Evolutionary conservation across 179 eudicot species (phyloP).

Genomic region (Carnegiea gigantea): DNA sequence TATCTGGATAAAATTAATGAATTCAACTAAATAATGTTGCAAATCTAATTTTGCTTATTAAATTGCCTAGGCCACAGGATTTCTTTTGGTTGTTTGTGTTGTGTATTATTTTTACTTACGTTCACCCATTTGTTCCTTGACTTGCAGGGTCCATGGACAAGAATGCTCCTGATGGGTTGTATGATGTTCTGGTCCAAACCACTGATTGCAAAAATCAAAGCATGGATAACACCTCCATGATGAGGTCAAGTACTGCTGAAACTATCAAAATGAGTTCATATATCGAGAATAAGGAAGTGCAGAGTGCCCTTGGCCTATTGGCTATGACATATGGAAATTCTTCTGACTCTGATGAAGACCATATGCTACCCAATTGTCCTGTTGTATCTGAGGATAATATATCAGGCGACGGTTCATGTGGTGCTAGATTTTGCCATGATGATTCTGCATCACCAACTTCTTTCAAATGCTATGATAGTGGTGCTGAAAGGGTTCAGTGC

Average conservation of each 20-base stretch:
- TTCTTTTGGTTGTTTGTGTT: background rate
- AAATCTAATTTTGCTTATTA: background rate
- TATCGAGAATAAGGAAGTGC: conserved; percentile 31
- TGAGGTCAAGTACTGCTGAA: conserved; percentile 24
- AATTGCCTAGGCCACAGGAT: background rate
- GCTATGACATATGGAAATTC: conserved; percentile 84
- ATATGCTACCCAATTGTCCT: conserved; percentile 30
- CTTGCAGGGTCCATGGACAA: conserved; percentile 49
- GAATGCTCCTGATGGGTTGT: conserved; percentile 37
- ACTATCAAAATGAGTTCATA: conserved; percentile 24
- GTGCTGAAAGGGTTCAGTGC: conserved; percentile 31
- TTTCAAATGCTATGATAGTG: conserved; percentile 31
- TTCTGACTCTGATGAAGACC: conserved; percentile 81
- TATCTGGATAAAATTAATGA: no score
- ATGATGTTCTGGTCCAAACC: conserved; percentile 47
- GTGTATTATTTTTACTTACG: background rate
- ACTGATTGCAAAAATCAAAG: conserved; percentile 31
- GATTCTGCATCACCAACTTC: conserved; percentile 36
- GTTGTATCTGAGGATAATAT: conserved; percentile 33
- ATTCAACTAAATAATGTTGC: no score
- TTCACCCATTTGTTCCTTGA: conserved; percentile 17
- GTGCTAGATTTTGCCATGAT: conserved; percentile 38
- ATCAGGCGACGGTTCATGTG: conserved; percentile 39
- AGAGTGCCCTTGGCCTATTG: conserved; percentile 84
- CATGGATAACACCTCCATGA: conserved; percentile 16